phyloP scores from a whole-genome alignment of 2,329 filamentous ascomycete genomes.

The Diaporthe longicolla region DNA sequence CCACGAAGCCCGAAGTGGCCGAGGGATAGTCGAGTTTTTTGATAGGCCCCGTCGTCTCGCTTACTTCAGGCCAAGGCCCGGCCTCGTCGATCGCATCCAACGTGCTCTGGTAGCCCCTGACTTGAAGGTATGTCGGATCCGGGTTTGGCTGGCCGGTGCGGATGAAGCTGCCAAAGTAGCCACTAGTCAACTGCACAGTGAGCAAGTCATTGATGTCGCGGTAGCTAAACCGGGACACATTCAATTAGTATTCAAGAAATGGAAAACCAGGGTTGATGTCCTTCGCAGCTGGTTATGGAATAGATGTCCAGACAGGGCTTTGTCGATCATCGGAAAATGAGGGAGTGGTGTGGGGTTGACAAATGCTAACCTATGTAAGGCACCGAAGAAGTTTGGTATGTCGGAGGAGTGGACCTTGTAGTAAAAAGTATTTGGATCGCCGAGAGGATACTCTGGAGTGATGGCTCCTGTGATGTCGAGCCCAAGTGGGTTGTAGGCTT shows the following conservation, averaged over 20 bases:
- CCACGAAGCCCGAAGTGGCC: neutral
- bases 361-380: constrained; percentile 2
- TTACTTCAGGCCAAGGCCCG: constrained; percentile 5
- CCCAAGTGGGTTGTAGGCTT: constrained; percentile 1
- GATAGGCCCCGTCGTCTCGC: constrained; percentile 1
- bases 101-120: constrained; percentile 5
- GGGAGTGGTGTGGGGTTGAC: neutral
- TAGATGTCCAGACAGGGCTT: too few species aligned
- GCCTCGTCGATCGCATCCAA: neutral
- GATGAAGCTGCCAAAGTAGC: constrained; percentile 19
- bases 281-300: neutral
- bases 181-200: constrained; percentile 19
- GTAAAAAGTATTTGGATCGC: neutral
- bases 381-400: constrained; percentile 15
- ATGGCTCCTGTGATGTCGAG: constrained; percentile 10
- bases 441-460: constrained; percentile 19
- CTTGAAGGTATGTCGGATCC: neutral
- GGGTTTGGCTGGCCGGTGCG: constrained; percentile 19
- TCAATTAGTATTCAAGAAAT: neutral
- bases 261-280: neutral
- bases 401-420: constrained; percentile 19
- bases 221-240: neutral
- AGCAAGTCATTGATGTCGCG: constrained; percentile 12
- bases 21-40: constrained; percentile 12
- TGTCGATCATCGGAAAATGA: neutral